A percentile compares a stretch with the other conserved stretches of the same genome.
Conservation (phyloP, 2,329 filamentous ascomycete genomes). For the Phialophora tarda region DNA sequence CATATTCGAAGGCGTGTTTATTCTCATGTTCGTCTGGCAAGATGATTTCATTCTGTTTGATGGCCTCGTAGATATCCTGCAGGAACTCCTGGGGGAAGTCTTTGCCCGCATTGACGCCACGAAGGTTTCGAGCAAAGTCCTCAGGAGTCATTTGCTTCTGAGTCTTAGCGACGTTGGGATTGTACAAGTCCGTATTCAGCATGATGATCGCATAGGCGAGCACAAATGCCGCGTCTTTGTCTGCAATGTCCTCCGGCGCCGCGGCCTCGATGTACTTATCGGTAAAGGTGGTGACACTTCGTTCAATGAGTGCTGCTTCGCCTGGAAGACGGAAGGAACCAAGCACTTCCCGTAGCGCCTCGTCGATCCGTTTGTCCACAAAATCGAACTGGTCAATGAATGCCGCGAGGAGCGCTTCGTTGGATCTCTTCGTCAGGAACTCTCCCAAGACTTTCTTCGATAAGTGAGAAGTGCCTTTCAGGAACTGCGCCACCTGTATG, state of each 20-base stretch:
- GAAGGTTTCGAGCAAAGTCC: conserved; percentile 86
- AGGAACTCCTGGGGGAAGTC: conserved; percentile 86
- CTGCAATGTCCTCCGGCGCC: conserved; percentile 74
- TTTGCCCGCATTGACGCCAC: conserved; percentile 82
- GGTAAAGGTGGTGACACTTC: conserved; percentile 85
- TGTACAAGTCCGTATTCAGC: conserved; percentile 96
- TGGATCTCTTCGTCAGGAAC: conserved; percentile 87
- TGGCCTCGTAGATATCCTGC: conserved; percentile 85
- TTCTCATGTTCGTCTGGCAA: conserved; percentile 97
- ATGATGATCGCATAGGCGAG: conserved; percentile 96
- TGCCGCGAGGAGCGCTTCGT: conserved; percentile 80
- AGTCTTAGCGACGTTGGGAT: conserved; percentile 78
- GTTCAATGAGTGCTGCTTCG: conserved; percentile 89
- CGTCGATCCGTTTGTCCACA: conserved; percentile 80
- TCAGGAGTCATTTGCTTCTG: conserved; percentile 81
- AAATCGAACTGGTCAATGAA: conserved; percentile 93
- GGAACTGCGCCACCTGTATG: conserved; percentile 78
- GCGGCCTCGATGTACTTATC: conserved; percentile 79
- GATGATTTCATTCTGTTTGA: conserved; percentile 93
- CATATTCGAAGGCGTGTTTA: conserved; percentile 93
- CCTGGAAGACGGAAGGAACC: conserved; percentile 92
- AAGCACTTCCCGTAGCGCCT: conserved; percentile 84
- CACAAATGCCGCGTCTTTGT: conserved; percentile 87
- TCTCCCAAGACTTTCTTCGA: conserved; percentile 92
- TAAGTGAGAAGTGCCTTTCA: conserved; percentile 83